Evolutionary conservation across 2,329 filamentous ascomycete genomes (phyloP).

Genomic region (Penicillium italicum): DNA sequence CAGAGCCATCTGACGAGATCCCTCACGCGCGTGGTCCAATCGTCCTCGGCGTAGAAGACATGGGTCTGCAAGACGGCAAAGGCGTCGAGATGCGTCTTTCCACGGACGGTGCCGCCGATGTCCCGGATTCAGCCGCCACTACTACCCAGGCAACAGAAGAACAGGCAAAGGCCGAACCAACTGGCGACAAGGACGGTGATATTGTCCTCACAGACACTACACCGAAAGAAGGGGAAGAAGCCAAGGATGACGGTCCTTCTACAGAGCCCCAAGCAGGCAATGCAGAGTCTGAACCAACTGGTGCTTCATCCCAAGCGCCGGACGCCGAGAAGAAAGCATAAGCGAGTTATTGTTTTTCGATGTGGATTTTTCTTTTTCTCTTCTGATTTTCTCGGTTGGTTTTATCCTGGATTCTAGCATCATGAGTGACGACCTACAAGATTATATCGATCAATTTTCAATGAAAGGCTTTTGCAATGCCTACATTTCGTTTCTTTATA

Average conservation of each 20-base stretch:
- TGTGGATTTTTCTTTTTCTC: neutral
- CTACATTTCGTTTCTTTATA: neutral
- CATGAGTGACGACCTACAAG: constrained; percentile 25
- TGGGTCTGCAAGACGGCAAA: constrained; percentile 66
- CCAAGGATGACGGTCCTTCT: constrained; percentile 12
- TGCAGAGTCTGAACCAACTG: constrained; percentile 2
- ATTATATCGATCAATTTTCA: constrained; percentile 7
- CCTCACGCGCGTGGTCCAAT: constrained; percentile 83
- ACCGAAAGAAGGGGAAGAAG: constrained; percentile 13
- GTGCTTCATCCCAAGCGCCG: constrained; percentile 8
- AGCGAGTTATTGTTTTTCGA: neutral
- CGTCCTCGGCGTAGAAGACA: constrained; percentile 79
- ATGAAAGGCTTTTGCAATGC: neutral
- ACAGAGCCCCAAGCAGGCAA: neutral
- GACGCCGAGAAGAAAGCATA: constrained; percentile 14
- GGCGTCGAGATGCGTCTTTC: constrained; percentile 43
- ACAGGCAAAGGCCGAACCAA: constrained; percentile 10
- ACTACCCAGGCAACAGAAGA: constrained; percentile 9
- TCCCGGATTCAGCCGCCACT: constrained; percentile 5
- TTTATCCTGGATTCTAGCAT: constrained; percentile 16
- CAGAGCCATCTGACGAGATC: constrained; percentile 57
- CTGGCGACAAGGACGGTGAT: constrained; percentile 35
- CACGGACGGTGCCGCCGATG: constrained; percentile 11
- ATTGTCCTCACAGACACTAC: constrained; percentile 38
- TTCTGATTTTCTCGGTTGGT: constrained; percentile 3